A percentile compares a stretch with the other conserved stretches of the same genome.
Conservation (phyloP, 2,329 filamentous ascomycete species). For the Arachnopeziza araneosa region DNA sequence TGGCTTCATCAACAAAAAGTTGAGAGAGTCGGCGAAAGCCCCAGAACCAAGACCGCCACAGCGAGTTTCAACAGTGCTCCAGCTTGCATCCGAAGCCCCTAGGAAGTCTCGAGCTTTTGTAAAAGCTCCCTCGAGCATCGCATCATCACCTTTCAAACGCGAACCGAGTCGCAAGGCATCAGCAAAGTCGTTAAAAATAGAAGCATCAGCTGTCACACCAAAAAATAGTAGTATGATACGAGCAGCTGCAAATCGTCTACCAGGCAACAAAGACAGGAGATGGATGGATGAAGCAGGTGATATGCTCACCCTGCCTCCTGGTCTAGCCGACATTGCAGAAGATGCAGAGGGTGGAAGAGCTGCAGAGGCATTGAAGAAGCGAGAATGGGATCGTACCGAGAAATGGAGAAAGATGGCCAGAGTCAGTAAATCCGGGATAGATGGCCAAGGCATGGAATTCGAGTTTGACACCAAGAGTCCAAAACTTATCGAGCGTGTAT, state of each 20-base stretch:
- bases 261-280: conserved; percentile 54
- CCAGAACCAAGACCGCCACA: conserved; percentile 29
- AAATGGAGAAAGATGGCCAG: conserved; percentile 66
- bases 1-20: conserved; percentile 54
- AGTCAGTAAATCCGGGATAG: conserved; percentile 43
- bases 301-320: conserved; percentile 57
- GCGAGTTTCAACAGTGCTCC: conserved; percentile 27
- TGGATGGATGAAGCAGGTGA: conserved; percentile 62
- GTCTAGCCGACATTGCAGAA: conserved; percentile 49
- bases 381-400: conserved; percentile 57
- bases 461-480: conserved; percentile 78
- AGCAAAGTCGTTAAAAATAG: conserved; percentile 53
- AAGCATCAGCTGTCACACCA: conserved; percentile 28
- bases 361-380: conserved; percentile 52
- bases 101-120: conserved; percentile 26
- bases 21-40: conserved; percentile 33
- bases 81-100: conserved; percentile 28
- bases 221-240: conserved; percentile 48
- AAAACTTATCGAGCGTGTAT: conserved; percentile 86
- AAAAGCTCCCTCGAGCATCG: conserved; percentile 22
- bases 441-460: conserved; percentile 55
- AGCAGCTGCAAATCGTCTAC: conserved; percentile 53
- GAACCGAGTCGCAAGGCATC: conserved; percentile 51
- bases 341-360: conserved; percentile 48
- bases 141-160: conserved; percentile 25